These are phyloP conservation scores for Durotheca rogersii DNA, from an alignment of 495 filamentous ascomycete species.

Conservation along the genomic window DNA sequence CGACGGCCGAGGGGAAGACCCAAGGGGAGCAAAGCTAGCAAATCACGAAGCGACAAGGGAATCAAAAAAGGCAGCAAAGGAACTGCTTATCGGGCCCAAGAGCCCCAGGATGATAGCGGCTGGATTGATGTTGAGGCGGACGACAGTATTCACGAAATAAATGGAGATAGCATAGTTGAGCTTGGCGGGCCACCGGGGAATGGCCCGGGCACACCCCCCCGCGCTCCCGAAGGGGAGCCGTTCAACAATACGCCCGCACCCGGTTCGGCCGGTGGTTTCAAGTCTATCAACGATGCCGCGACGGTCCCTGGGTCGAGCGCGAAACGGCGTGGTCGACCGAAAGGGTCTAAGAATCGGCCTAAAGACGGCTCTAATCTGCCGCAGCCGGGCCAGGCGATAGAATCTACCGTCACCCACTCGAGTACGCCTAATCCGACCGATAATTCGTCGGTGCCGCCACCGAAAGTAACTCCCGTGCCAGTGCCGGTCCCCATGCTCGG, in stretches of 20 bases:
- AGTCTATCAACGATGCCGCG: constrained; percentile 31
- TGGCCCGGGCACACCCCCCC: constrained; percentile 26
- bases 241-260: constrained; percentile 25
- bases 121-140: constrained; percentile 40
- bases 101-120: constrained; percentile 35
- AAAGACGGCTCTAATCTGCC: constrained; percentile 31
- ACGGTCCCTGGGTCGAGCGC: constrained; percentile 26
- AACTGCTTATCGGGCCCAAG: constrained; percentile 21
- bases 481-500: constrained; percentile 34
- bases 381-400: constrained; percentile 6
- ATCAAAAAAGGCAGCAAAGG: constrained; percentile 47
- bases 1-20: constrained; percentile 50
- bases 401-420: constrained; percentile 4
- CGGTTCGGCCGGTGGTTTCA: constrained; percentile 32
- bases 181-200: constrained; percentile 22
- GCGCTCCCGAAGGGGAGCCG: constrained; percentile 12
- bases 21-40: constrained; percentile 54
- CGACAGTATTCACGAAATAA: constrained; percentile 30
- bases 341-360: constrained; percentile 52
- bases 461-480: constrained; percentile 38
- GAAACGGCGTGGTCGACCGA: constrained; percentile 41
- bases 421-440: constrained; percentile 15
- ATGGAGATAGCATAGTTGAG: constrained; percentile 31
- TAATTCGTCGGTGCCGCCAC: constrained; percentile 22
- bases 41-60: constrained; percentile 52